A percentile compares a stretch with the other conserved stretches of the same genome.
Conservation (phyloP, 1,139 yeast genomes). For the Yamadazyma sp. region DNA sequence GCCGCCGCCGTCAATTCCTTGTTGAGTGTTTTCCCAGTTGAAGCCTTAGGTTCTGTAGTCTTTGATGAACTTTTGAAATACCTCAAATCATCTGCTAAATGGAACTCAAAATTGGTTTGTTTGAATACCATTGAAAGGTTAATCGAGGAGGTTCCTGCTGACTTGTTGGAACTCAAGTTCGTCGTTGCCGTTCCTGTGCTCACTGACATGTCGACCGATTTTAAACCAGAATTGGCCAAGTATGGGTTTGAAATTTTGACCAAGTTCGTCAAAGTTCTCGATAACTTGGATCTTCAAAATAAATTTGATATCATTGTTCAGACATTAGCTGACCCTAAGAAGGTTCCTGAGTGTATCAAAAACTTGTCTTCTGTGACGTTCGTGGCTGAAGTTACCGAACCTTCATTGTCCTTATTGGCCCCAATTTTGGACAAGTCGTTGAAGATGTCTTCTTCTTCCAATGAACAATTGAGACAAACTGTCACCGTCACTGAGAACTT, state of each 20-base stretch:
- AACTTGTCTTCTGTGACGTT: slow-evolving; percentile 91
- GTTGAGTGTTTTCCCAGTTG: slow-evolving; percentile 70
- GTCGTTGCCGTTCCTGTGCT: slow-evolving; percentile 78
- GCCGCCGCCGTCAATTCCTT: slow-evolving; percentile 67
- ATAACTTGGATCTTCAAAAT: slow-evolving; percentile 87
- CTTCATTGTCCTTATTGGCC: slow-evolving; percentile 84
- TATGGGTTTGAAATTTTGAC: slow-evolving; percentile 74
- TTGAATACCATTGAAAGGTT: slow-evolving; percentile 70
- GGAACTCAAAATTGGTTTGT: slow-evolving; percentile 89
- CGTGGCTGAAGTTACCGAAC: slow-evolving; percentile 98
- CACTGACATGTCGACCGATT: slow-evolving; percentile 89
- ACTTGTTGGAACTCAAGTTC: slow-evolving; percentile 79
- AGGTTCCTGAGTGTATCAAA: slow-evolving; percentile 87
- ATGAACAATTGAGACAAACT: slow-evolving; percentile 94
- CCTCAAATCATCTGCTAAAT: slow-evolving; percentile 81
- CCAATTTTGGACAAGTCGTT: slow-evolving; percentile 92
- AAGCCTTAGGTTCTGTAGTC: slow-evolving; percentile 72
- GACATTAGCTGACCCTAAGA: slow-evolving; percentile 85
- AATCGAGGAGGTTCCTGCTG: slow-evolving; percentile 79
- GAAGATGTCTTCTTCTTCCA: slow-evolving; percentile 85
- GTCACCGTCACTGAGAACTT: slow-evolving; percentile 94
- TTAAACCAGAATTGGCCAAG: slow-evolving; percentile 92
- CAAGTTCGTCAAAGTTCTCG: slow-evolving; percentile 76
- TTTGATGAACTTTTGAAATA: slow-evolving; percentile 62
- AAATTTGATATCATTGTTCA: slow-evolving; percentile 83